Evolutionary conservation across 331 rosid genomes (phyloP).

Genomic region (Pyracantha coccinea): DNA sequence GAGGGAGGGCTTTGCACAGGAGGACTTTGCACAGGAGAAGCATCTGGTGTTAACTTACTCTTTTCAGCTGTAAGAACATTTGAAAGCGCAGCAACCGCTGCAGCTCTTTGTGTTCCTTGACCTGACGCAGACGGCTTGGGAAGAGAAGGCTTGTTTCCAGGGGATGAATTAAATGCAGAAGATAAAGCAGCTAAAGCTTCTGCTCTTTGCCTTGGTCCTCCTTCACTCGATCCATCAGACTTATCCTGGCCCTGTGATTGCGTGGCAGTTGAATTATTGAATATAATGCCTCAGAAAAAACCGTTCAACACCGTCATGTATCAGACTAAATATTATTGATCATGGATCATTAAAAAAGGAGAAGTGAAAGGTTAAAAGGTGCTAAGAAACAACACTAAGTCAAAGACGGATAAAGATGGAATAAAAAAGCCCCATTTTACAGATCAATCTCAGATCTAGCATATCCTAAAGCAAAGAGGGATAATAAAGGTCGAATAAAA

Average conservation of each 20-base stretch:
- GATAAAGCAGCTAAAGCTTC: slow-evolving; percentile 95
- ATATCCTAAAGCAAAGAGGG: no score
- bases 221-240: slow-evolving; percentile 57
- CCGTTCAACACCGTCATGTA: background rate
- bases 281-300: background rate
- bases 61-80: slow-evolving; percentile 90
- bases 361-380: background rate
- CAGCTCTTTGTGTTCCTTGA: slow-evolving; percentile 96
- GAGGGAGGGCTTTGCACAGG: slow-evolving; percentile 60
- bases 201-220: slow-evolving; percentile 91
- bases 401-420: background rate
- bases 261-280: background rate
- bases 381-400: background rate
- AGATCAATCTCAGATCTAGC: background rate
- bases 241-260: slow-evolving; percentile 48
- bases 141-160: slow-evolving; percentile 34
- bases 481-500: no score
- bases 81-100: slow-evolving; percentile 99
- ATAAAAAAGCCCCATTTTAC: background rate
- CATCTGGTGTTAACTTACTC: slow-evolving; percentile 50
- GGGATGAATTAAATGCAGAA: slow-evolving; percentile 69
- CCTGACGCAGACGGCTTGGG: slow-evolving; percentile 40
- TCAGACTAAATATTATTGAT: background rate
- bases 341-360: background rate
- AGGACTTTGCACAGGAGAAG: slow-evolving; percentile 69